Evolutionary conservation across 2,329 filamentous ascomycete species (phyloP).

Genomic region (Ophiosphaerella herpotricha): DNA sequence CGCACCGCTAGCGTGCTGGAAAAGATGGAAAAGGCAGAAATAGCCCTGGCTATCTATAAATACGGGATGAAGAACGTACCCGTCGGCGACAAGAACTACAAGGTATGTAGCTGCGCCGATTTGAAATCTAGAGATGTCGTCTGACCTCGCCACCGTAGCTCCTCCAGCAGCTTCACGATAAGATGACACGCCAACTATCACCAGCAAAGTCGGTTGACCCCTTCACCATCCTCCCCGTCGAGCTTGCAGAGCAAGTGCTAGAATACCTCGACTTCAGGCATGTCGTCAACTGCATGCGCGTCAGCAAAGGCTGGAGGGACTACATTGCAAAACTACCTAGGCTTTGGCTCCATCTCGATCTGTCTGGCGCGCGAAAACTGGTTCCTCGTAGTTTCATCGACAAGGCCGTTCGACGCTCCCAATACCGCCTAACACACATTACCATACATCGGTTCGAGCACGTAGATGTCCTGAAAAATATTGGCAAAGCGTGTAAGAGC

Average conservation of each 20-base stretch:
- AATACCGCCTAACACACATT: slow-evolving; percentile 40
- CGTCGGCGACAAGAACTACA: slow-evolving; percentile 40
- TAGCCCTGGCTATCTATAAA: slow-evolving; percentile 61
- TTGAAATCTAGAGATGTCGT: neutral
- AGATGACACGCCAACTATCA: slow-evolving; percentile 49
- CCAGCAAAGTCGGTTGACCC: slow-evolving; percentile 56
- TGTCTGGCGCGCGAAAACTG: slow-evolving; percentile 51
- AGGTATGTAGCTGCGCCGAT: slow-evolving; percentile 15
- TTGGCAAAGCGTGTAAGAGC: slow-evolving; percentile 44
- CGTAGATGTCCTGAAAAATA: slow-evolving; percentile 47
- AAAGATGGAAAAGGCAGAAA: slow-evolving; percentile 56
- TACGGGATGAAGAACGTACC: slow-evolving; percentile 61
- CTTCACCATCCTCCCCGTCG: slow-evolving; percentile 58
- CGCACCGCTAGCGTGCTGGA: slow-evolving; percentile 57
- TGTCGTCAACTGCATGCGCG: slow-evolving; percentile 57
- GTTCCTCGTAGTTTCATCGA: slow-evolving; percentile 51
- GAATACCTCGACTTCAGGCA: slow-evolving; percentile 57
- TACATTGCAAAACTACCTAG: slow-evolving; percentile 54
- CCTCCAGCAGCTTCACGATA: slow-evolving; percentile 54
- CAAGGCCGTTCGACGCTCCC: slow-evolving; percentile 48
- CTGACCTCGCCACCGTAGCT: slow-evolving; percentile 33
- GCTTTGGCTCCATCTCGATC: slow-evolving; percentile 60
- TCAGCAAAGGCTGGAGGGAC: slow-evolving; percentile 61
- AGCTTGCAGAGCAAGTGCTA: slow-evolving; percentile 59
- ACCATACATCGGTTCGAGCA: slow-evolving; percentile 45